Conservation (phyloP, 352 stramenopile genomes). For the Plasmopara viticola region DNA sequence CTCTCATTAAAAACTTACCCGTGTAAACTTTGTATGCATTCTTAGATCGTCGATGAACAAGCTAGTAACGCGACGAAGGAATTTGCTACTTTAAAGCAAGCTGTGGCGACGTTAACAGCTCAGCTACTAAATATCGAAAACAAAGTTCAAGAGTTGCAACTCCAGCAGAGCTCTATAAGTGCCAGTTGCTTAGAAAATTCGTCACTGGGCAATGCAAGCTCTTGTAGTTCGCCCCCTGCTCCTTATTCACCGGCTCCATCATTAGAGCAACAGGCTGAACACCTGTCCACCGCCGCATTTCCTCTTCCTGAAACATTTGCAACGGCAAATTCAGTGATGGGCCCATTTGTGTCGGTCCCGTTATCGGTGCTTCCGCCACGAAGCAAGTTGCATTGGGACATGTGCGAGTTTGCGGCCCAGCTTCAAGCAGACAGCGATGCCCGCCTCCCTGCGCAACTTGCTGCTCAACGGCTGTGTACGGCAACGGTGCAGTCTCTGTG, state of each 20-base stretch:
- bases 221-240: slow-evolving; percentile 20
- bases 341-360: slow-evolving; percentile 77
- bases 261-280: slow-evolving; percentile 21
- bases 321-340: slow-evolving; percentile 45
- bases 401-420: slow-evolving; percentile 81
- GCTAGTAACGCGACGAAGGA: slow-evolving; percentile 27
- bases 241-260: slow-evolving; percentile 35
- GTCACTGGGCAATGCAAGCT: slow-evolving; percentile 23
- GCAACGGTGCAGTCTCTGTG: slow-evolving; percentile 86
- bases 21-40: not conserved
- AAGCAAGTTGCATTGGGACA: slow-evolving; percentile 83
- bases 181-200: slow-evolving; percentile 16
- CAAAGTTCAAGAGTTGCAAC: slow-evolving; percentile 37
- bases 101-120: slow-evolving; percentile 33
- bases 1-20: not conserved
- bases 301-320: slow-evolving; percentile 38
- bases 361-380: slow-evolving; percentile 76
- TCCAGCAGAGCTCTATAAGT: slow-evolving; percentile 20
- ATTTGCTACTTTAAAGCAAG: slow-evolving; percentile 37
- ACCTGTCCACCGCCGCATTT: slow-evolving; percentile 15
- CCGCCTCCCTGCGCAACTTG: slow-evolving; percentile 65
- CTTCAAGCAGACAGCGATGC: slow-evolving; percentile 69
- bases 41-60: slow-evolving; percentile 38
- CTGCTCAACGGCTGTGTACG: slow-evolving; percentile 68
- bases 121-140: slow-evolving; percentile 40